Base-by-base conservation (phyloP, 768 basidiomycete genomes). In the Tylopilus sp. region DNA sequence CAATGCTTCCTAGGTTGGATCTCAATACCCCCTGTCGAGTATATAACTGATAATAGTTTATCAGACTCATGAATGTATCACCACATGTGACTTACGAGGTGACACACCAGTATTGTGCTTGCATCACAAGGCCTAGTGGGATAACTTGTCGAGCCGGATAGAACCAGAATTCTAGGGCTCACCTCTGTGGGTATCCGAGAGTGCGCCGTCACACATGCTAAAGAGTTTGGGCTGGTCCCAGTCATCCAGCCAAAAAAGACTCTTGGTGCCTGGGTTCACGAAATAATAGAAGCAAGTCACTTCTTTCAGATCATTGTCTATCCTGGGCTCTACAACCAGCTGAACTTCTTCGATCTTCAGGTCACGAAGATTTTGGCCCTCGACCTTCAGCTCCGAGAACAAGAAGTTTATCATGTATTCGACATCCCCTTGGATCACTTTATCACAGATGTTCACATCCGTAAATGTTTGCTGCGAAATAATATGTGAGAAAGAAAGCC, bases 241-340 rank as follows among this genome's bases (percentile, higher is more conserved):
- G 0, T 69, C 57, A 42, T 83, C 74, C 35, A 83, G 48, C 73
- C 79, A 86, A 54, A 85, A 84, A 12, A 84, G 64, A 15, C 67
- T 60, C 18, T 76, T 73, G 0, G 65, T 62, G 1, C 56, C 18
- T 40, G 81, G 80, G 53, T 82, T 71, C 28, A 73, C 79, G 48
- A 78, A 79, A 59, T 82, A 83, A 60, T 83, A 83, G 53, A 72
- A 53, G 57, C 67, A 66, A 12, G 60, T 28, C 2, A 62, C 38
- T 17, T 53, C 57, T 0, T 12, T 0, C n/a, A 26, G 26, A 28
- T 63, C 0, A 4, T 28, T 10, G 28, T 63, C 61, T 3, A 42
- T 11, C 28, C 47, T 64, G 2, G 79, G 62, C 38, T 82, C 76
- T 22, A 85, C 52, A 15, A 81, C 73, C 6, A 81, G 64, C 43